Conservation (phyloP, 352 stramenopile genomes). For the Hyaloperonospora arabidopsidis region DNA sequence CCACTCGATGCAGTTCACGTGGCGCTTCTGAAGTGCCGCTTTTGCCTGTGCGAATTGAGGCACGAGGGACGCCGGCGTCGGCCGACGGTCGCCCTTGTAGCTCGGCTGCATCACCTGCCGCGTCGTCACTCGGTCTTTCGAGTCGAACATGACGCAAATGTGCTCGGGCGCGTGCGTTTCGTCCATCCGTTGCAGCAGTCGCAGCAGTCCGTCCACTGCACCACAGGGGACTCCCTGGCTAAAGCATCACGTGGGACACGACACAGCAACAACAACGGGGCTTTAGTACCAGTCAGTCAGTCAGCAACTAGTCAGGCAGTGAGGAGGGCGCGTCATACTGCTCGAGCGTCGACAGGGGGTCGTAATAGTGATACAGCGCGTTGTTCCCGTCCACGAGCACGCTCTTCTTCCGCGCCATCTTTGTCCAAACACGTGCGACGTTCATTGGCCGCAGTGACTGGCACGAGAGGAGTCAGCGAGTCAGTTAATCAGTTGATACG, state of each 20-base stretch:
- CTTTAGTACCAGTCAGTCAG: too few relatives aligned
- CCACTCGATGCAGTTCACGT: conserved; percentile 45
- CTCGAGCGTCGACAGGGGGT: conserved; percentile 29
- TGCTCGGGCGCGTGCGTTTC: conserved; percentile 39
- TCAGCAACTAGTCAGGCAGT: too few relatives aligned
- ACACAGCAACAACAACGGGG: not conserved
- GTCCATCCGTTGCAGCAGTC: conserved; percentile 39
- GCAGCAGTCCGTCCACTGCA: conserved; percentile 41
- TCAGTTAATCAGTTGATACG: too few relatives aligned
- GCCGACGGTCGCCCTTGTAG: conserved; percentile 42
- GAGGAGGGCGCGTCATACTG: conserved; percentile 17
- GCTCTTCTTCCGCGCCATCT: conserved; percentile 28
- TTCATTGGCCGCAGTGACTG: too few relatives aligned
- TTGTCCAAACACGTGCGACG: too few relatives aligned
- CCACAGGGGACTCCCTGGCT: conserved; percentile 33
- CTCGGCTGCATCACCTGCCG: conserved; percentile 40
- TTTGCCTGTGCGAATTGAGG: conserved; percentile 41
- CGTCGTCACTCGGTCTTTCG: conserved; percentile 33
- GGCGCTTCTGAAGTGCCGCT: conserved; percentile 17
- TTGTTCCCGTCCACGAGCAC: conserved; percentile 64
- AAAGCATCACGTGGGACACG: not conserved
- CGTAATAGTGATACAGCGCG: conserved; percentile 50
- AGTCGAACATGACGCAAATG: conserved; percentile 60
- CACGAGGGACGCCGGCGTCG: conserved; percentile 31
- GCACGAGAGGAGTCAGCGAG: too few relatives aligned